Evolutionary conservation across 345 rosid species (phyloP).

Genomic region (Laguncularia racemosa): DNA sequence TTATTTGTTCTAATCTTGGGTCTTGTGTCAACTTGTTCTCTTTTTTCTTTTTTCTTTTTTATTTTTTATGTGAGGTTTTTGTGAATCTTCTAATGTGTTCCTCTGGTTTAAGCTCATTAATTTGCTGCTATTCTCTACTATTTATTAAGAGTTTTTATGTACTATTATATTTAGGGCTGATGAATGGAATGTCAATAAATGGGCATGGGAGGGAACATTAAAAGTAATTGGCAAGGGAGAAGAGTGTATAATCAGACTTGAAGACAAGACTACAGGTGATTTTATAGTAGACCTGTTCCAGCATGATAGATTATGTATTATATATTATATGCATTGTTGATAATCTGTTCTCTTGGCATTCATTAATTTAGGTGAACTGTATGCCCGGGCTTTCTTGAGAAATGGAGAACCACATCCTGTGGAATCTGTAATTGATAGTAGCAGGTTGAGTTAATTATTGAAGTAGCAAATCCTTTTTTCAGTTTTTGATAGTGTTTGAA

Average conservation of each 20-base stretch:
- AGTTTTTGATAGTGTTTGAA: too few relatives aligned
- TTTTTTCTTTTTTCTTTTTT: too few relatives aligned
- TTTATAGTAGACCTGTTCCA: conserved; percentile 9
- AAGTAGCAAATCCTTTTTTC: conserved; percentile 2
- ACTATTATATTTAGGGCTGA: conserved; percentile 61
- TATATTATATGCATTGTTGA: not conserved
- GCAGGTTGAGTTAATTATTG: conserved; percentile 49
- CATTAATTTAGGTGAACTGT: conserved; percentile 55
- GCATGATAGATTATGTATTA: conserved; percentile 4
- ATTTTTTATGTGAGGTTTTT: too few relatives aligned
- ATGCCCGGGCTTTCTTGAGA: conserved; percentile 92
- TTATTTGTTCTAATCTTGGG: too few relatives aligned
- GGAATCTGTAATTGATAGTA: conserved; percentile 95
- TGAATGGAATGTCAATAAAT: conserved; percentile 98
- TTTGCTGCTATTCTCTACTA: not conserved
- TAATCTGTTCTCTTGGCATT: conserved; percentile 4
- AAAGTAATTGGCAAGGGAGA: conserved; percentile 92
- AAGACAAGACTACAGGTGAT: conserved; percentile 74
- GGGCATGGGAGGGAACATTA: conserved; percentile 95
- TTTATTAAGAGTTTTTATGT: conserved; percentile 5
- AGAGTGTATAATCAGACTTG: conserved; percentile 94
- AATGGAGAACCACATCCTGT: conserved; percentile 93
- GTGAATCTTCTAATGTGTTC: not conserved
- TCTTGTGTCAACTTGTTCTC: too few relatives aligned
- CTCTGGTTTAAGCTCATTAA: too few relatives aligned